phyloP scores from a whole-genome alignment of 176 grass and related monocot genomes.

The Urochloa ruziziensis region DNA sequence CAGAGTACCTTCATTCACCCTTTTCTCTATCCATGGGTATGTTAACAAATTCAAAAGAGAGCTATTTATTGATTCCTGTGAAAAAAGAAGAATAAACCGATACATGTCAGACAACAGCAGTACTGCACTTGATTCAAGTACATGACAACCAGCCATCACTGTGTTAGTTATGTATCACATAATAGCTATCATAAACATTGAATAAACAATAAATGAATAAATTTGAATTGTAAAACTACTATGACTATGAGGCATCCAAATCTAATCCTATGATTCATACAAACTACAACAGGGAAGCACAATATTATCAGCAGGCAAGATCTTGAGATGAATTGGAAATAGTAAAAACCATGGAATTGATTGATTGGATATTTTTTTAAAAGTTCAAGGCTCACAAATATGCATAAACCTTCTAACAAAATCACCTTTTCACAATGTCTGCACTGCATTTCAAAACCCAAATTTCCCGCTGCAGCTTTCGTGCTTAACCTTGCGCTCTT shows the following conservation, averaged over 20 bases:
- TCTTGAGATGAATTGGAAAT: not conserved
- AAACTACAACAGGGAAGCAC: constrained; percentile 24
- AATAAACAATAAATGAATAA: not conserved
- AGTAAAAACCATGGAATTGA: not conserved
- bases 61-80: constrained; percentile 88
- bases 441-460: constrained; percentile 84
- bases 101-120: not conserved
- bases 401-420: constrained; percentile 1
- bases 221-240: not conserved
- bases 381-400: not conserved
- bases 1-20: constrained; percentile 68
- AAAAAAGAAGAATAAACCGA: not conserved
- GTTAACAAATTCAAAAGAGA: constrained; percentile 89
- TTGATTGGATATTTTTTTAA: not conserved
- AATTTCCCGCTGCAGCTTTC: constrained; percentile 85
- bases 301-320: not conserved
- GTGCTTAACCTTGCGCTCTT: constrained; percentile 88
- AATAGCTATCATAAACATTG: not conserved
- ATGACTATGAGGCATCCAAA: not conserved
- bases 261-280: not conserved
- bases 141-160: not conserved
- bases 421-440: constrained; percentile 91
- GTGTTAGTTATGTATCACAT: not conserved
- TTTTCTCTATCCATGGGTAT: constrained; percentile 96
- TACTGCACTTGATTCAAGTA: not conserved